Evolutionary conservation across 768 basidiomycete species (phyloP), one percentile per base, ranked within the genome.

Genomic region (Russula emetica): DNA sequence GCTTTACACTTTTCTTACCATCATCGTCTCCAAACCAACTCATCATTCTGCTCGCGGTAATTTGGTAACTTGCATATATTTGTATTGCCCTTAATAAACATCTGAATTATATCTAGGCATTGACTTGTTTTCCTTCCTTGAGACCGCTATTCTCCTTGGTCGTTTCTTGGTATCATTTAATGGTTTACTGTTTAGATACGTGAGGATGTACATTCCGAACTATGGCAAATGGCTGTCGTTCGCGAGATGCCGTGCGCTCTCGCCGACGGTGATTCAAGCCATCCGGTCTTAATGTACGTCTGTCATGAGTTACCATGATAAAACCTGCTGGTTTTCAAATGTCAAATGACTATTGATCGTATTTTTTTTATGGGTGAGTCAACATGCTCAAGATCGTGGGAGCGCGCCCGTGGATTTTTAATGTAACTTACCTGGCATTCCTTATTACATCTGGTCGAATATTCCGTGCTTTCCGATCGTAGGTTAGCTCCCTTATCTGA

Each of bases 81-180:
- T 36, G 51, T 47, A 44, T 45, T 52, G 10, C 26, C 40, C 42
- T 36, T 51, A 24, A 47, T 32, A 14, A 49, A 49, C 22, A 49
- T n/a, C n/a, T 55, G 52, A 47, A 63, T n/a, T 36, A 58, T 63
- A 63, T 58, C 52, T 52, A 51, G 20, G 42, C 24, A 32, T 53
- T n/a, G 42, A 34, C 38, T 54, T 42, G 28, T 22, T 28, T 26
- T 53, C 14, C 22, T 11, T 38, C n/a, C 11, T 20, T 22, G 26
- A 20, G n/a, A 51, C 11, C 13, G 14, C 13, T 18, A 20, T 14
- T 14, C 1, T 18, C 4, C 22, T 22, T 13, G 44, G 45, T 47
- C 45, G 24, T 22, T 47, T 47, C 45, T 47, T 47, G 45, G 20
- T 44, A 20, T 44, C 20, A 20, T 44, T 44, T 16, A 20, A 30